Evolutionary conservation across 1,139 yeast species (phyloP).

Genomic region (Geotrichum europaeum): DNA sequence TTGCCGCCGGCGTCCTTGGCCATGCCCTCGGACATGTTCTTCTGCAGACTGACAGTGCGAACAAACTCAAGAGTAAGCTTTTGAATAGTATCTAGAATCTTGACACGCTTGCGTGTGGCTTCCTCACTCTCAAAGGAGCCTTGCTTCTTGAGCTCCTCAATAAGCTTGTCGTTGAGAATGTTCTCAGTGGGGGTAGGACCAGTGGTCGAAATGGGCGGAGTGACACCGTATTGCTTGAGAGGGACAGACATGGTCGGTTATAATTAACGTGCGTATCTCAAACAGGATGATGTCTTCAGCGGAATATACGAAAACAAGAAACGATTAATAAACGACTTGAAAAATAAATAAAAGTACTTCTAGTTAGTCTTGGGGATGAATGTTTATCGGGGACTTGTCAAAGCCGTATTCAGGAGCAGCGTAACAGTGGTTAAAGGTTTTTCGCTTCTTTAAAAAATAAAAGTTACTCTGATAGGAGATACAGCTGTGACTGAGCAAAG

Average conservation of each 20-base stretch:
- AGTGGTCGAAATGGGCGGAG: slow-evolving; percentile 79
- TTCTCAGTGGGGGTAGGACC: slow-evolving; percentile 82
- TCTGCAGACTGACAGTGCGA: slow-evolving; percentile 64
- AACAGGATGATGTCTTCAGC: background rate
- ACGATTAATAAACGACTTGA: background rate
- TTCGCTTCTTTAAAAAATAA: background rate
- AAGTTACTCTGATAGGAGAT: background rate
- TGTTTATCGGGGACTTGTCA: background rate
- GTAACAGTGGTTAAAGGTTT: background rate
- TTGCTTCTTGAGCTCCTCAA: slow-evolving; percentile 71
- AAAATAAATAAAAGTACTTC: background rate
- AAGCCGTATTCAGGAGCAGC: background rate
- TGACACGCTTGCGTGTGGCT: slow-evolving; percentile 71
- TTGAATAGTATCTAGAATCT: slow-evolving; percentile 66
- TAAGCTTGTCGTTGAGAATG: slow-evolving; percentile 63
- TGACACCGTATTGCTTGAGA: slow-evolving; percentile 53
- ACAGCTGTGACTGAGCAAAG: background rate
- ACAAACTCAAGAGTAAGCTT: slow-evolving; percentile 75
- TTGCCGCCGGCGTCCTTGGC: slow-evolving; percentile 97
- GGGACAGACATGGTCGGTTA: slow-evolving; percentile 3
- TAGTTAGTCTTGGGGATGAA: background rate
- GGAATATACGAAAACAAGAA: background rate
- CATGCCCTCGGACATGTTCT: slow-evolving; percentile 96
- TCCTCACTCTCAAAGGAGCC: slow-evolving; percentile 85
- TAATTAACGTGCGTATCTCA: background rate